These are phyloP conservation scores for Melampsora larici-populina DNA, from an alignment of 1,284 basidiomycete species.

Conservation along the genomic window DNA sequence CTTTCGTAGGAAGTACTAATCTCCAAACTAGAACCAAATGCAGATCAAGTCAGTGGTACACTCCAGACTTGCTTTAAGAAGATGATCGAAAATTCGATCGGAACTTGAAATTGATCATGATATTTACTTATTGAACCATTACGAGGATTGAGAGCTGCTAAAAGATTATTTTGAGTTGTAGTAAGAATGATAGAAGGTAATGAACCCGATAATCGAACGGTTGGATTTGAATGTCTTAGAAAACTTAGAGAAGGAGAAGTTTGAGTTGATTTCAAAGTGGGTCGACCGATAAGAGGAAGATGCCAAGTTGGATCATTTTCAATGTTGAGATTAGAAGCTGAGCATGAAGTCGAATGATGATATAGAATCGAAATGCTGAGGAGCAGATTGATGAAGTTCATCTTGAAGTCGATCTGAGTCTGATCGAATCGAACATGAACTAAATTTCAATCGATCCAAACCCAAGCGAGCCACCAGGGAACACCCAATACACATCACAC, in stretches of 20 bases:
- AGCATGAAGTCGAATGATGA: too few species aligned
- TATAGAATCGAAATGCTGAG: too few species aligned
- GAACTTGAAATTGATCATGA: background rate
- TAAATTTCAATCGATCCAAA: too few species aligned
- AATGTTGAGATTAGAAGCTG: too few species aligned
- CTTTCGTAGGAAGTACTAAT: constrained; percentile 18
- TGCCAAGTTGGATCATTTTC: constrained; percentile 30
- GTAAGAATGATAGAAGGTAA: too few species aligned
- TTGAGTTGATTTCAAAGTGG: background rate
- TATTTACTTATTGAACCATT: constrained; percentile 32
- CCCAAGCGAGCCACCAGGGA: too few species aligned
- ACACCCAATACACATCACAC: too few species aligned
- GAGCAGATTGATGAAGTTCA: too few species aligned
- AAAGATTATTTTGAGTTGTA: constrained; percentile 26
- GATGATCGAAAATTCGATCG: background rate
- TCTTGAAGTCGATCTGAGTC: too few species aligned
- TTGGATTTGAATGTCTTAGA: constrained; percentile 32
- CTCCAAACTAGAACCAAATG: constrained; percentile 26
- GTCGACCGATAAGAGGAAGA: constrained; percentile 33
- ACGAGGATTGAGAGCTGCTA: constrained; percentile 33
- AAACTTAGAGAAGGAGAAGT: constrained; percentile 18
- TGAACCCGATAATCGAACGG: constrained; percentile 20
- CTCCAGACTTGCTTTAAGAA: too few species aligned
- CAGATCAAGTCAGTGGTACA: background rate
- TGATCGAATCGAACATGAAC: too few species aligned